Percentiles rank a stretch among this genome's conserved stretches.
phyloP scores from a whole-genome alignment of 1,139 yeast species.

The Hansenula sp. region DNA sequence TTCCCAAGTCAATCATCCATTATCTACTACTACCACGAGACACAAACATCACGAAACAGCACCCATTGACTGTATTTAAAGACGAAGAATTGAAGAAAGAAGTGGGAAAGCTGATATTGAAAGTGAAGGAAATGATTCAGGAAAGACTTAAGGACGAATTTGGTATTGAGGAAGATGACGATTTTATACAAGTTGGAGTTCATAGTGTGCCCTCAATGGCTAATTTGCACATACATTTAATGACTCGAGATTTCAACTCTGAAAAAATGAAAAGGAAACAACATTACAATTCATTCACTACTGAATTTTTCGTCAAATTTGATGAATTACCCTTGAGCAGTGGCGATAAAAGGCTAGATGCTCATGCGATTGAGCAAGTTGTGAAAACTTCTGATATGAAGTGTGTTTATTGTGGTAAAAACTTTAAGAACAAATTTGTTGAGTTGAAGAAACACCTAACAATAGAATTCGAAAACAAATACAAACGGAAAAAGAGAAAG shows the following conservation, averaged over 20 bases:
- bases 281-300: slow-evolving; percentile 71
- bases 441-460: slow-evolving; percentile 15
- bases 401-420: slow-evolving; percentile 45
- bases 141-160: slow-evolving; percentile 10
- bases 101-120: slow-evolving; percentile 38
- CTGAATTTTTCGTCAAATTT: slow-evolving; percentile 58
- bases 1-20: slow-evolving; percentile 63
- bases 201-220: slow-evolving; percentile 68
- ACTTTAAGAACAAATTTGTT: slow-evolving; percentile 38
- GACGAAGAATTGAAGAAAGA: slow-evolving; percentile 35
- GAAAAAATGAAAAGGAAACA: slow-evolving; percentile 50
- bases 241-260: slow-evolving; percentile 61
- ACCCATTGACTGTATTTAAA: slow-evolving; percentile 53
- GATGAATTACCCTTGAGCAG: slow-evolving; percentile 32
- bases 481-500: neutral
- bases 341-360: slow-evolving; percentile 15
- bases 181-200: slow-evolving; percentile 54
- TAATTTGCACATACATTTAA: slow-evolving; percentile 69
- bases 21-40: slow-evolving; percentile 57
- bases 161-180: slow-evolving; percentile 23
- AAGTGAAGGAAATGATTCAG: slow-evolving; percentile 11
- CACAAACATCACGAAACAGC: slow-evolving; percentile 32
- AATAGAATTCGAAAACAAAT: slow-evolving; percentile 9
- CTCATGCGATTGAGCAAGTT: slow-evolving; percentile 23
- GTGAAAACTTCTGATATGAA: slow-evolving; percentile 36